Percentiles rank a stretch among this genome's conserved stretches.
Conservation (phyloP, 2,329 filamentous ascomycete genomes). For the Trichophyton mentagrophytes region DNA sequence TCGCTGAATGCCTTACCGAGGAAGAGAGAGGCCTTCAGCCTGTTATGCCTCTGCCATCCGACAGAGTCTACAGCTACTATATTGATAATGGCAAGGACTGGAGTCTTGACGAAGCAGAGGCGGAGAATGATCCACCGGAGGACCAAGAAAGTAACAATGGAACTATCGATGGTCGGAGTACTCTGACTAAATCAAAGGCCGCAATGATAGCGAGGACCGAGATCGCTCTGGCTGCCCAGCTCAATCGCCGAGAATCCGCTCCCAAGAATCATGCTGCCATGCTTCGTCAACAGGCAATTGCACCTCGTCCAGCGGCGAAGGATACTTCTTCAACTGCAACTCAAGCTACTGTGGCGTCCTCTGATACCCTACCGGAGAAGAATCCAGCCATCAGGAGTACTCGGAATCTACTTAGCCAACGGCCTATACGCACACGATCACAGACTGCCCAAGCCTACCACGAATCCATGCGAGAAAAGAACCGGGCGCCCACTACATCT, state of each 20-base stretch:
- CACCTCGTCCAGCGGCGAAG: constrained; percentile 21
- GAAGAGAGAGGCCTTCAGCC: constrained; percentile 35
- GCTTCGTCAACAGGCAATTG: constrained; percentile 34
- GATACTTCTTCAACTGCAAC: constrained; percentile 11
- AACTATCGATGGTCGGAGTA: constrained; percentile 17
- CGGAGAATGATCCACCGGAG: constrained; percentile 14
- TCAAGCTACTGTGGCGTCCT: not conserved
- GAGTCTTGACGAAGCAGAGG: constrained; percentile 20
- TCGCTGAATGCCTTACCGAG: constrained; percentile 35
- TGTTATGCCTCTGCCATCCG: constrained; percentile 33
- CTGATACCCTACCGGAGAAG: not conserved
- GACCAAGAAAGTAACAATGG: constrained; percentile 18
- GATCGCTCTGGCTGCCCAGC: constrained; percentile 29
- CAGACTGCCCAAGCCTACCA: constrained; percentile 26
- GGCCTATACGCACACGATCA: constrained; percentile 28
- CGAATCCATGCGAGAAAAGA: constrained; percentile 22
- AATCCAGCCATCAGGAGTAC: constrained; percentile 6
- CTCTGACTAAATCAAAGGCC: constrained; percentile 19
- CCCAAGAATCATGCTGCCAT: constrained; percentile 36
- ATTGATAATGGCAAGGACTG: constrained; percentile 30
- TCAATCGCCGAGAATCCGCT: constrained; percentile 25
- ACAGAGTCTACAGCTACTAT: constrained; percentile 36
- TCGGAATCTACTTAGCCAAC: constrained; percentile 26
- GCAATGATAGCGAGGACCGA: constrained; percentile 26
- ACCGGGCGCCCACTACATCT: constrained; percentile 17